These are phyloP conservation scores for Uncinocarpus reesii DNA, from an alignment of 2,329 filamentous ascomycete species.

Conservation along the genomic window DNA sequence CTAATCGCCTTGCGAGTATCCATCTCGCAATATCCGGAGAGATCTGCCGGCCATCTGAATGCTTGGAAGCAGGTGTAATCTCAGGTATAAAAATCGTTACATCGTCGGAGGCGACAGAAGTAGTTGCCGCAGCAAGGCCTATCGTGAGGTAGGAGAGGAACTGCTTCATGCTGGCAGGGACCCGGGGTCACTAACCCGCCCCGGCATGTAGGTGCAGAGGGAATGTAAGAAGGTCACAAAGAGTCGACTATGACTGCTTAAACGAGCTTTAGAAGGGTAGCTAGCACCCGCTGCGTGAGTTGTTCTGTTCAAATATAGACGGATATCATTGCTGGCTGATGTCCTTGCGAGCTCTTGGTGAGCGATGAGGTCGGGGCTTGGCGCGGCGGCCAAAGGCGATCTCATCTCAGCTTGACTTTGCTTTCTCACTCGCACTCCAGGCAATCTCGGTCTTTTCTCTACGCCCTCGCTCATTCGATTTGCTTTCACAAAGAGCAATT, in stretches of 20 bases:
- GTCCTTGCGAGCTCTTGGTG: neutral
- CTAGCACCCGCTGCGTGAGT: neutral
- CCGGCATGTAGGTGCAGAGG: neutral
- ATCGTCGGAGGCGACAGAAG: conserved; percentile 19
- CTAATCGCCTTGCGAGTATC: conserved; percentile 40
- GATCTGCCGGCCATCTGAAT: conserved; percentile 5
- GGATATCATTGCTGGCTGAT: neutral
- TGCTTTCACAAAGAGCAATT: no score
- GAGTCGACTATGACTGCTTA: neutral
- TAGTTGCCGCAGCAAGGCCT: conserved; percentile 12
- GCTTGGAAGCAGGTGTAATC: neutral
- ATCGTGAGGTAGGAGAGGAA: conserved; percentile 14
- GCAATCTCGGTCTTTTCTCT: no score
- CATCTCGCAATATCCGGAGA: conserved; percentile 26
- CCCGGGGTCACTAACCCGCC: neutral
- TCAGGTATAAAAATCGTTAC: conserved; percentile 29
- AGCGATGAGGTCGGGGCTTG: conserved; percentile 1
- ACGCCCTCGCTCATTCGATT: no score
- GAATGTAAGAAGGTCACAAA: neutral
- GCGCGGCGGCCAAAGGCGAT: no score
- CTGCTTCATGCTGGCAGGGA: conserved; percentile 15
- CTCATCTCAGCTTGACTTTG: no score
- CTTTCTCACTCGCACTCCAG: no score
- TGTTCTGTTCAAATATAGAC: neutral
- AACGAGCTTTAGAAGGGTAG: neutral